Conservation (phyloP, 441 rosid species). For the Erodium texanum region DNA sequence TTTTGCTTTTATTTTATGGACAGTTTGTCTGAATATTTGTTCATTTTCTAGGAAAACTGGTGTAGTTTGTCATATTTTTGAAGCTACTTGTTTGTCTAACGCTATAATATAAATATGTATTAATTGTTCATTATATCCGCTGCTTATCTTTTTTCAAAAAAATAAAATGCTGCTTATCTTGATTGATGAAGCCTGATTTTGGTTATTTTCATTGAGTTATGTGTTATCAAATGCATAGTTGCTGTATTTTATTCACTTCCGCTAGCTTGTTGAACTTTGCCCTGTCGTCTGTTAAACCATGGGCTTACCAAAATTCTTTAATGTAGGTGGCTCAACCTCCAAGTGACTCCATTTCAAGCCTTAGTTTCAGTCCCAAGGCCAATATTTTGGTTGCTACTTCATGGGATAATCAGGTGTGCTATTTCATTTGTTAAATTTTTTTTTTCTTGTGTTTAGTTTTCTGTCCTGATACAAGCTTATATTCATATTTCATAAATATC, state of each 20-base stretch:
- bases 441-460: no score
- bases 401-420: conserved; percentile 92
- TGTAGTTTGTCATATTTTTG: not conserved
- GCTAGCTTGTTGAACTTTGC: no score
- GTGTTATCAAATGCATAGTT: not conserved
- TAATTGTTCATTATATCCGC: not conserved
- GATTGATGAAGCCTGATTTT: not conserved
- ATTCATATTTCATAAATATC: not conserved
- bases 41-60: not conserved
- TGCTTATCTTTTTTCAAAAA: not conserved
- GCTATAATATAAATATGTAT: not conserved
- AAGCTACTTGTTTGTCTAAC: not conserved
- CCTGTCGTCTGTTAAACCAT: no score
- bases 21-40: not conserved
- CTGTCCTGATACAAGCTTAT: not conserved
- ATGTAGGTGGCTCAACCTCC: conserved; percentile 79
- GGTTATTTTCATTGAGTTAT: not conserved
- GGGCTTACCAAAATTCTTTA: not conserved
- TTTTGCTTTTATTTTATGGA: not conserved
- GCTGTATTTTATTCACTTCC: not conserved
- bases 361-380: conserved; percentile 83
- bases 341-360: conserved; percentile 73
- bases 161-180: not conserved
- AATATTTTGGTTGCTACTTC: conserved; percentile 80
- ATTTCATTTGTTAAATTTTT: not conserved